Base-by-base conservation (phyloP, 148 eudicot genomes). In the Talinum fruticosum region DNA sequence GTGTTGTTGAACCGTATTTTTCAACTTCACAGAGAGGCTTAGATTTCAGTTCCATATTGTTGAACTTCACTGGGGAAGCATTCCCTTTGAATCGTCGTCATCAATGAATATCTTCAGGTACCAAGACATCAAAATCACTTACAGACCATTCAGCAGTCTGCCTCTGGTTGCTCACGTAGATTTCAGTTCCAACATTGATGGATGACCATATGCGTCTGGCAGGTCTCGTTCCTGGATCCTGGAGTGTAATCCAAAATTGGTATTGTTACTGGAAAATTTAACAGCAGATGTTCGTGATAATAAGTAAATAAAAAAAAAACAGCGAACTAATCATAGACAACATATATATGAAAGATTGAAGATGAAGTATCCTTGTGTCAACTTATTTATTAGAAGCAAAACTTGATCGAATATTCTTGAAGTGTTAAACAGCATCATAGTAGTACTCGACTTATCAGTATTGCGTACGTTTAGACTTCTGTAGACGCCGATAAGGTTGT, bases 211-310 rank as follows among this genome's bases (percentile, higher is more conserved):
- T 37, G 3, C 86, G 74, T 23, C 64, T 62, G 19, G 86, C 81
- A 28, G 81, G 83, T 47, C 1, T n/a, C 66, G 83, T 84, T 37
- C 86, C 86, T 18, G 84, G 86, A 66, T 84, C 86, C 86, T 84
- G 79, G 64, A 64, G 72, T 28, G 51, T 21, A 37, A 61, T 2
- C 21, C 19, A 36, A 35, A 73, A 37, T 61, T 49, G 28, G 59
- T 16, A 6, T 61, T 2, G 49, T 44, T 32, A 49, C 5, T 23
- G 16, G 54, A 23, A 5, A 51, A 51, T 6, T 51, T 51, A 41
- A 18, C 23, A 51, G 57, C 23, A 51, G n/a, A 19, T 7, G 38
- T 37, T 2, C 24, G n/a, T n/a, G n/a, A n/a, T n/a, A n/a, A n/a
- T n/a, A n/a, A n/a, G n/a, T n/a, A n/a, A n/a, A n/a, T n/a, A n/a